Base-by-base conservation (phyloP, 768 basidiomycete species). In the Mycena pura region DNA sequence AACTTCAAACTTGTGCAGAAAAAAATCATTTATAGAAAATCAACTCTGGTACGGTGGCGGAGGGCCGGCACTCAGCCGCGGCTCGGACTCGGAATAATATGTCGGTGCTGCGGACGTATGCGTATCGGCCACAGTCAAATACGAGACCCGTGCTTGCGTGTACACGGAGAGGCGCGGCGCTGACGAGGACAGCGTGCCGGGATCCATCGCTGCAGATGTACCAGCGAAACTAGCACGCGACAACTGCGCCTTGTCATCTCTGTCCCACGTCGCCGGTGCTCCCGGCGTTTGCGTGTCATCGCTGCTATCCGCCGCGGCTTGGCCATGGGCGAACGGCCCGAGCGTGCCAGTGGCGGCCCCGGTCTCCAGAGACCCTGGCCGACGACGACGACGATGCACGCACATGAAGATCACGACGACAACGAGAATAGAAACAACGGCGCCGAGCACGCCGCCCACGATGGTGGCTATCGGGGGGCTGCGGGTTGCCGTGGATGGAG, bases 391-490 rank as follows among this genome's bases (percentile, higher is more conserved):
- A n/a, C 57, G 27, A 1, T 40, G 56, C 19, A 47, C 14, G 22
- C 57, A 60, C 27, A 64, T 10, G 25, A 52, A 39, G n/a, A 59
- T 36, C 8, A 54, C 32, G 22, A 64, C 40, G 22, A 50, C n/a
- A 36, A 46, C 8, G 2, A 64, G 31, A 9, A 59, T 10, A 10
- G 49, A 14, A 19, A 60, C 17, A 3, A 60, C 9, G 5, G 14
- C 63, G 17, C 57, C 63, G 1, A 64, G 63, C 6, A 64, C 34
- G 14, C 43, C 54, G 34, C 63, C 63, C 5, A 64, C 43, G 29
- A 64, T 64, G 22, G 58, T 58, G 28, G 53, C 40, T 19, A 64
- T 21, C 5, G 63, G 49, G 0, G 62, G 25, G 10, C 24, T 49
- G 17, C 39, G 38, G 6, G 19, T 22, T 11, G 34, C 29, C n/a